Base-by-base conservation (phyloP, 2,329 filamentous ascomycete species). In the Talaromyces sp. region DNA sequence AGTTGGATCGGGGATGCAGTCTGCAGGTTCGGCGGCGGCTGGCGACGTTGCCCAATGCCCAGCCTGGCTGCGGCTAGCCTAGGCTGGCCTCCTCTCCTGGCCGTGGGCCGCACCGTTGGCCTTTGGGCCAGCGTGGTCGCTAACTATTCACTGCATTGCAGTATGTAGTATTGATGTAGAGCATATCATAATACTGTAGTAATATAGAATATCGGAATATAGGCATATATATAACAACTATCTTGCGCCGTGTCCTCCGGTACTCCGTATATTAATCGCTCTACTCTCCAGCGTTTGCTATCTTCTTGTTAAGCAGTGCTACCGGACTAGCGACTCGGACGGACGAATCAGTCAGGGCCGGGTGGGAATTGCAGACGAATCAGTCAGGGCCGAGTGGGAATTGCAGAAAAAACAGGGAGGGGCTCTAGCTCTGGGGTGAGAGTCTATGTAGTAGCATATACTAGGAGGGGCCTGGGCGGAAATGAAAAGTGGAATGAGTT, bases 1-100 rank as follows among this genome's bases (percentile, higher is more conserved):
- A 42, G 49, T 53, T 17, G 22, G 7, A 13, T 33, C 55, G 49
- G 56, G 30, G 42, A 36, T 44, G 44, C 51, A 62, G 33, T 55
- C 58, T 59, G 57, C 47, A 51, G 47, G 49, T 51, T 32, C 36
- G 57, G 19, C 57, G 51, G 58, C 51, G 36, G 33, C 58, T 33
- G 42, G 28, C 49, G 58, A 58, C n/a, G 39, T 44, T 22, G 39
- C 39, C 36, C 36, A 42, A 9, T 27, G 44, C 44, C 44, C 44
- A 22, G 44, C 44, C 19, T 27, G 44, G 49, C 27, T 30, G 28
- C 17, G 49, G 49, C 49, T 53, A 53, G 49, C 49, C 49, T 32
- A 30, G 49, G 49, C 49, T 53, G 25, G 27, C 49, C 28, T 13
- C 47, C 32, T 33, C 28, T 13, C 47, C 32, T 33, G 32, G 32